Evolutionary conservation across 352 stramenopile genomes (phyloP).

Genomic region (Globisporangium middletonii): DNA sequence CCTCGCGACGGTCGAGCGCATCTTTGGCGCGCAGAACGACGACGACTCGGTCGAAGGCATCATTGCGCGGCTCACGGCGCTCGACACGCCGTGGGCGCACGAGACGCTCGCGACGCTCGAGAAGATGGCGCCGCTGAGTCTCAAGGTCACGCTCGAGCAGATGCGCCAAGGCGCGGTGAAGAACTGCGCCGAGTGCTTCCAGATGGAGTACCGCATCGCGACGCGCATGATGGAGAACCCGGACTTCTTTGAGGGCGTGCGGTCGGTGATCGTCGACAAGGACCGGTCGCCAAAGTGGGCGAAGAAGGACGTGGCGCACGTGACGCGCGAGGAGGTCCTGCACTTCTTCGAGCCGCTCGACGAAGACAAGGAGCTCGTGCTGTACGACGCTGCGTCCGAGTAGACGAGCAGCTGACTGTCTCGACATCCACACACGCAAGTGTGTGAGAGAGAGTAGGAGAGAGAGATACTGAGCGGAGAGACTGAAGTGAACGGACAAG

Average conservation of each 20-base stretch:
- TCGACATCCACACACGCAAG: too few species aligned
- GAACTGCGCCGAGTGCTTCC: slow-evolving; percentile 86
- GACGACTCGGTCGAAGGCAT: slow-evolving; percentile 76
- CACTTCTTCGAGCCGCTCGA: slow-evolving; percentile 75
- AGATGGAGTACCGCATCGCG: slow-evolving; percentile 93
- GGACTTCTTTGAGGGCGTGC: slow-evolving; percentile 97
- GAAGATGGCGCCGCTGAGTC: slow-evolving; percentile 90
- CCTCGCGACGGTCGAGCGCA: slow-evolving; percentile 61
- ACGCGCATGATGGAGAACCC: slow-evolving; percentile 81
- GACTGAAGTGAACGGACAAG: not conserved
- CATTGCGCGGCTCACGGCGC: slow-evolving; percentile 43
- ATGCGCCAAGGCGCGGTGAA: slow-evolving; percentile 86
- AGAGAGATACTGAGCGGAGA: not conserved
- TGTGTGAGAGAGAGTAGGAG: not conserved
- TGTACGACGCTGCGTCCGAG: slow-evolving; percentile 37
- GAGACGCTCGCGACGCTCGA: slow-evolving; percentile 80
- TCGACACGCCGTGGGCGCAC: slow-evolving; percentile 65
- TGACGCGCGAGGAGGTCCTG: slow-evolving; percentile 67
- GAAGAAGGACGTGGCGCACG: slow-evolving; percentile 47
- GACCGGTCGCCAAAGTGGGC: slow-evolving; percentile 91
- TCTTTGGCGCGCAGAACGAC: slow-evolving; percentile 73
- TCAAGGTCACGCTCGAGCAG: slow-evolving; percentile 94
- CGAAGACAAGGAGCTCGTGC: slow-evolving; percentile 70
- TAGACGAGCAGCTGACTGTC: slow-evolving; percentile 5
- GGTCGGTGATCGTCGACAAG: slow-evolving; percentile 95